phyloP scores from a whole-genome alignment of 1,284 basidiomycete species.

The Ceratobasidium theobromae region DNA sequence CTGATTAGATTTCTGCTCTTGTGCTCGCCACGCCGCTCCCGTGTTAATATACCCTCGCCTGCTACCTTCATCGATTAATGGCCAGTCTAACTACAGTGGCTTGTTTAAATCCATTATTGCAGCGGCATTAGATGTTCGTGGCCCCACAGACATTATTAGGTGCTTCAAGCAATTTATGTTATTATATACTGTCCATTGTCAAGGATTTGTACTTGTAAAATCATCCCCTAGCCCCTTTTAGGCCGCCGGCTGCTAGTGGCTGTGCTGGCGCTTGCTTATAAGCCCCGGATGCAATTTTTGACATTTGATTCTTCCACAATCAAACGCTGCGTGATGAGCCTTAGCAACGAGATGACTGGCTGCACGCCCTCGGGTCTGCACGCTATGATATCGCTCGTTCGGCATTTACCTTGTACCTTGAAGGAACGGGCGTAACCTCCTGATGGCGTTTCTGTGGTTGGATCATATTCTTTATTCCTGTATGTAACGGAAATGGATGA shows the following conservation, averaged over 20 bases:
- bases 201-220: not conserved
- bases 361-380: slow-evolving; percentile 10
- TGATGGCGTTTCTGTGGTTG: slow-evolving; percentile 30
- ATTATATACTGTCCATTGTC: slow-evolving; percentile 8
- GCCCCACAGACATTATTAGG: not conserved
- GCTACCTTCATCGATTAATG: slow-evolving; percentile 15
- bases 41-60: slow-evolving; percentile 17
- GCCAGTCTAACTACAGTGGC: not conserved
- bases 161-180: slow-evolving; percentile 4
- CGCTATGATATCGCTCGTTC: slow-evolving; percentile 31
- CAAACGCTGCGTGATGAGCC: slow-evolving; percentile 32
- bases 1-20: slow-evolving; percentile 11
- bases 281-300: slow-evolving; percentile 26
- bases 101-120: slow-evolving; percentile 1
- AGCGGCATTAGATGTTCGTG: slow-evolving; percentile 10
- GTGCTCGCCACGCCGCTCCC: not conserved
- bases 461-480: not conserved
- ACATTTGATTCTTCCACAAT: slow-evolving; percentile 31
- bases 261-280: not conserved
- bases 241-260: slow-evolving; percentile 20
- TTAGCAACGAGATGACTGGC: slow-evolving; percentile 31
- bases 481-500: not conserved
- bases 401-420: slow-evolving; percentile 32
- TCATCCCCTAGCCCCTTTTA: not conserved
- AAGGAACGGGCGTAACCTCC: slow-evolving; percentile 32